Evolutionary conservation across 257 asterid genomes (phyloP).

Genomic region (Jacaranda copaia): DNA sequence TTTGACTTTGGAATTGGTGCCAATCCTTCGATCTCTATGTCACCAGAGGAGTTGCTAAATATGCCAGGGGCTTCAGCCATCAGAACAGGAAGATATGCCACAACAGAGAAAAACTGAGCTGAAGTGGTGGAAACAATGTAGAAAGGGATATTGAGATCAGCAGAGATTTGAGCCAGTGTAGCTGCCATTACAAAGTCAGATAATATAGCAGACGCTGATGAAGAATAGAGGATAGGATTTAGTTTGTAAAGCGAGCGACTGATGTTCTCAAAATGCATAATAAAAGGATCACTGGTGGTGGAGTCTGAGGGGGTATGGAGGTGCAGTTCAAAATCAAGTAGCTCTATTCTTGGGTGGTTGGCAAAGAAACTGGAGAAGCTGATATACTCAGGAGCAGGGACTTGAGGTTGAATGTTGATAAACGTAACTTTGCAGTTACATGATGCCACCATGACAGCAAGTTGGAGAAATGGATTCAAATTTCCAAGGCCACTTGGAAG

Average conservation of each 20-base stretch:
- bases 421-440: conserved; percentile 39
- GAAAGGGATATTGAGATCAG: conserved; percentile 37
- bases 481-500: conserved; percentile 51
- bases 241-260: conserved; percentile 35
- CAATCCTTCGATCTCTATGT: conserved; percentile 42
- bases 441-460: conserved; percentile 45
- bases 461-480: conserved; percentile 35
- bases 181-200: conserved; percentile 45
- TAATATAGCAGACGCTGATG: conserved; percentile 40
- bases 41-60: conserved; percentile 24
- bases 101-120: conserved; percentile 40
- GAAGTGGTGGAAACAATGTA: conserved; percentile 48
- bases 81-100: conserved; percentile 41
- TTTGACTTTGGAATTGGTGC: conserved; percentile 33
- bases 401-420: conserved; percentile 34
- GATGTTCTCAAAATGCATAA: conserved; percentile 29
- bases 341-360: conserved; percentile 38
- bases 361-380: conserved; percentile 33
- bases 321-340: conserved; percentile 38
- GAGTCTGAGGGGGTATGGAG: conserved; percentile 15
- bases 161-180: conserved; percentile 35
- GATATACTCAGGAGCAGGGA: conserved; percentile 9
- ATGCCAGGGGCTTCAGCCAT: conserved; percentile 19
- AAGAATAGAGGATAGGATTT: conserved; percentile 32
- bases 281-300: conserved; percentile 37